Conservation (phyloP, 1,284 basidiomycete species). For the Cutaneotrichosporon spelunceum region DNA sequence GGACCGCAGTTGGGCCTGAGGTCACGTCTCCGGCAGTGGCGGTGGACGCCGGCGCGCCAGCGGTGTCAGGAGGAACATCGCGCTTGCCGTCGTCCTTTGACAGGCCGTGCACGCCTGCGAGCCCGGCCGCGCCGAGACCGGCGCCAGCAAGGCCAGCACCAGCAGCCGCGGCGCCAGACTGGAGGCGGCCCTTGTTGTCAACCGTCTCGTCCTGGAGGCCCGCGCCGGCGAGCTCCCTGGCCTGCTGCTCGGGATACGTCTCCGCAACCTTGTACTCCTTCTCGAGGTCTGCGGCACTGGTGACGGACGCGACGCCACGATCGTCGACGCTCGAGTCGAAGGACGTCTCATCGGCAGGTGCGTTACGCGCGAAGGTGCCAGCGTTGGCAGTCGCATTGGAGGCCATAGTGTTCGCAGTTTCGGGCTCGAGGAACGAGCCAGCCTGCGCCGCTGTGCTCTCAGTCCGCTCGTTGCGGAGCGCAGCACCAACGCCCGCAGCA, state of each 20-base stretch:
- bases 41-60: neutral
- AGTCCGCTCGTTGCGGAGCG: neutral
- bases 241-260: neutral
- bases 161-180: neutral
- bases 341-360: neutral
- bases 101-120: neutral
- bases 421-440: neutral
- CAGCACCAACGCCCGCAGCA: conserved; percentile 20
- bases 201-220: neutral
- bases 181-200: neutral
- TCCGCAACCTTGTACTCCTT: neutral
- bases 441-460: neutral
- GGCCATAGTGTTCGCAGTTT: conserved; percentile 1
- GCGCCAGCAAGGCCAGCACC: conserved; percentile 5
- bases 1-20: neutral
- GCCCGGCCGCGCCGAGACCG: neutral
- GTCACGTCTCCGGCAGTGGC: neutral
- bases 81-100: neutral
- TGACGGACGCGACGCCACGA: neutral
- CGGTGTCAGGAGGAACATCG: neutral
- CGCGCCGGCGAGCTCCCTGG: neutral
- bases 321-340: conserved; percentile 9
- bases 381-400: neutral
- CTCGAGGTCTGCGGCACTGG: neutral
- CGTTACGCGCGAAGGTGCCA: neutral